Evolutionary conservation across 2,329 filamentous ascomycete species (phyloP).

Genomic region (Sporothrix pallida): DNA sequence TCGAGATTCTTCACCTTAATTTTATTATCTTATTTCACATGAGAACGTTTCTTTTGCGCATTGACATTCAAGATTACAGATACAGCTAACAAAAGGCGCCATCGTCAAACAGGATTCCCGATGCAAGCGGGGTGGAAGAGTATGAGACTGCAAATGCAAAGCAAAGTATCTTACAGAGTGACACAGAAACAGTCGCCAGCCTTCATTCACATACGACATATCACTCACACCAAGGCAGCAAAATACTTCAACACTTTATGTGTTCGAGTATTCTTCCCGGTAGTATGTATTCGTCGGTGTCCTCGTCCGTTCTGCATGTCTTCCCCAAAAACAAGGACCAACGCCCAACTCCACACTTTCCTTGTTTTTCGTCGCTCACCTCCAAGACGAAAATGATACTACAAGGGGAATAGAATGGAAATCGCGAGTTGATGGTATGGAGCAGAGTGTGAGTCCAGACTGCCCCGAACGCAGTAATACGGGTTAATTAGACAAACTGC

Average conservation of each 20-base stretch:
- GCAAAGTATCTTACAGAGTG: background rate
- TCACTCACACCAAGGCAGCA: too few relatives aligned
- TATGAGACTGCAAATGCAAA: background rate
- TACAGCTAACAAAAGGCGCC: background rate
- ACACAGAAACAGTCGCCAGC: background rate
- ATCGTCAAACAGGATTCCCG: conserved; percentile 7
- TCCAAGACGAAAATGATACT: background rate
- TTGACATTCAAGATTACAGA: background rate
- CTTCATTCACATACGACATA: too few relatives aligned
- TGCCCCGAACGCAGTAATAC: background rate
- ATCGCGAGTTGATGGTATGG: too few relatives aligned
- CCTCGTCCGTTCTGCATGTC: too few relatives aligned
- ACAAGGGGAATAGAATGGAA: background rate
- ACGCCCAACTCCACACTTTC: background rate
- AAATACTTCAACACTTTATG: too few relatives aligned
- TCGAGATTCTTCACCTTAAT: background rate
- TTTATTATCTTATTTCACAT: too few relatives aligned
- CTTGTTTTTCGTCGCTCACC: background rate
- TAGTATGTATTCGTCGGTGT: background rate
- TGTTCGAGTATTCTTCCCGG: background rate
- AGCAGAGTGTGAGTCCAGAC: background rate
- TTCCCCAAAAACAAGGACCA: background rate
- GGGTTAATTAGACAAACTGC: background rate
- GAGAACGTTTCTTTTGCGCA: background rate
- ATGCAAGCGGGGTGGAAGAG: background rate